Base-by-base conservation (phyloP, 1,284 basidiomycete species). In the Trichosporon inkin region DNA sequence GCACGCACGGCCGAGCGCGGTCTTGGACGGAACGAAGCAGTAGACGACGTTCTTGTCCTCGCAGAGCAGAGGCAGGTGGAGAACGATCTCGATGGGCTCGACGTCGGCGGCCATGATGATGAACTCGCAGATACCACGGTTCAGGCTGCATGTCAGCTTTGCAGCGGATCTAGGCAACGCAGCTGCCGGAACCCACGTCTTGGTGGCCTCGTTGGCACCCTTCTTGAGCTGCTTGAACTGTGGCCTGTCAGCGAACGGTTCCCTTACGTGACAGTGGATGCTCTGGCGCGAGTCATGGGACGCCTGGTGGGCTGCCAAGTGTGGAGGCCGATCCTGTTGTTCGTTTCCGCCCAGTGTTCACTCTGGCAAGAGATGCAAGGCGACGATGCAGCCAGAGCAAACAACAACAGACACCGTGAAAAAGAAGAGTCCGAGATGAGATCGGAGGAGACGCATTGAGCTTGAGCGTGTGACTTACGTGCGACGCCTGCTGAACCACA, bases 11-110 rank as follows among this genome's bases (percentile, higher is more conserved):
- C 95, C 96, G 37, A 99, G 84, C 17, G 91, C 62, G 40, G 62
- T 63, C 62, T 63, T 63, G 8, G 56, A 58, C 47, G 62, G 56
- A 39, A 60, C 49, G 58, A 60, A 60, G 53, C 55, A 53, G 57
- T 55, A 54, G 13, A 90, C 90, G 52, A 97, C 93, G 81, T 96
- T 96, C 92, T 99, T 99, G 83, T 99, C 96, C 80, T 99, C 96
- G 78, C 96, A 99, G 44, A 99, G 84, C 57, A 99, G 83, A 47
- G 96, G 96, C 28, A 99, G 86, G 80, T 99, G 96, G 67, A 99
- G 86, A 54, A 99, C 82, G 77, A 99, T 99, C 79, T 99, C 95
- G 72, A 99, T 85, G 55, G 95, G 95, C 80, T 99, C 94, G 51
- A 95, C 95, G 74, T 96, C 92, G 64, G 93, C 96, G 61, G 96